Conservation (phyloP, 805 yeast species). For the Isabelozyma heimii region DNA sequence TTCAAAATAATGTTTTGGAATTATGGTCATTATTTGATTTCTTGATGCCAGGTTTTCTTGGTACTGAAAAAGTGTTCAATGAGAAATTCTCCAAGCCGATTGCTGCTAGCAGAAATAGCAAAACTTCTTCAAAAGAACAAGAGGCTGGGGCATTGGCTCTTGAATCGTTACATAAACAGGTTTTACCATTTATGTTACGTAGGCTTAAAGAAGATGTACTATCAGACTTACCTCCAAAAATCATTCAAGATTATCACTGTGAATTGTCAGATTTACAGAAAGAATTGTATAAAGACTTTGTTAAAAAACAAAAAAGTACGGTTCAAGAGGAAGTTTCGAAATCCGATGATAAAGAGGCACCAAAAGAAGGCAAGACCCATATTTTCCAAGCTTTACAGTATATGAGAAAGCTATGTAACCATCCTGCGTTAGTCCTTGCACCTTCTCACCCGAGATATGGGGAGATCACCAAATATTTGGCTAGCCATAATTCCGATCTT, state of each 20-base stretch:
- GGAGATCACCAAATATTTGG: slow-evolving; percentile 63
- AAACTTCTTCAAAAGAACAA: slow-evolving; percentile 87
- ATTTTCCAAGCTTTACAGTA: slow-evolving; percentile 97
- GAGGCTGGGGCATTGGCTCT: slow-evolving; percentile 96
- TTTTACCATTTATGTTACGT: slow-evolving; percentile 91
- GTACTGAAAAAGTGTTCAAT: slow-evolving; percentile 90
- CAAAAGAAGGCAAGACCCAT: slow-evolving; percentile 70
- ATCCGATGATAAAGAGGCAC: slow-evolving; percentile 26
- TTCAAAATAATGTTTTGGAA: slow-evolving; percentile 94
- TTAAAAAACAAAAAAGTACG: slow-evolving; percentile 72
- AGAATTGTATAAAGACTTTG: slow-evolving; percentile 84
- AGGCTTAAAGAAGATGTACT: slow-evolving; percentile 94
- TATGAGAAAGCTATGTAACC: slow-evolving; percentile 95
- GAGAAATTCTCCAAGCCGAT: slow-evolving; percentile 98
- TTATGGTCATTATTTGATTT: slow-evolving; percentile 97
- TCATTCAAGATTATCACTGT: slow-evolving; percentile 97
- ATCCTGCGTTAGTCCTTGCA: slow-evolving; percentile 85
- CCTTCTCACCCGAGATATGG: slow-evolving; percentile 78
- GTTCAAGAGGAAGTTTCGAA: slow-evolving; percentile 64
- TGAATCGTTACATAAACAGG: slow-evolving; percentile 95
- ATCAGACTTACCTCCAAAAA: slow-evolving; percentile 95
- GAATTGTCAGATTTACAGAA: slow-evolving; percentile 90
- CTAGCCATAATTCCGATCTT: slow-evolving; percentile 54
- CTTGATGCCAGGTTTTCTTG: slow-evolving; percentile 97
- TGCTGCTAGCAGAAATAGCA: slow-evolving; percentile 86